Base-by-base conservation (phyloP, 768 basidiomycete species). In the Agrocybe chaxingu region DNA sequence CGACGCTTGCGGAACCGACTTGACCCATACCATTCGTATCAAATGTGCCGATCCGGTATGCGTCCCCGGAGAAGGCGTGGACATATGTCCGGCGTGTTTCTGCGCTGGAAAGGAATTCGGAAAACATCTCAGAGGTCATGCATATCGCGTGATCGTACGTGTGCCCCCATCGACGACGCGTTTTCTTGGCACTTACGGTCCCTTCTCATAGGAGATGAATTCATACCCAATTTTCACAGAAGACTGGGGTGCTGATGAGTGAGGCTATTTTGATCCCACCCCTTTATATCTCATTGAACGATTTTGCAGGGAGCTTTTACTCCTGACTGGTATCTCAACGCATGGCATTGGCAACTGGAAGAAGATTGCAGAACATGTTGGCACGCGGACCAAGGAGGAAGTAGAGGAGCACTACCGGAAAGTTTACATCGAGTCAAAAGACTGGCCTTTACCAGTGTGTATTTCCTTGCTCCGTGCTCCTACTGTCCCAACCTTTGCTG, bases 201-300 rank as follows among this genome's bases (percentile, higher is more conserved):
- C 47, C 7, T 45, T 36, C 35, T 37, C 45, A 8, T 64, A 95
- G 94, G 95, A 97, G 72, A 80, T 95, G 61, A 92, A 97, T 65
- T 93, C 96, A 7, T 92, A 95, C 68, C 97, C 96, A 2, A 97
- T 99, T 61, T 96, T 97, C 61, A 79, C 85, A 7, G 84, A 87
- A 49, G 92, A 96, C 65, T 98, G 96, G 97, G 96, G 94, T 35
- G 96, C 95, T 7, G 96, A 98, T 67, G 96, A 99, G 92, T 93
- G 59, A 68, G 85, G 73, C 2, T 18, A 16, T 36, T 12, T 33
- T 36, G 30, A 38, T 2, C 45, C 19, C 31, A 42, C 38, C 37
- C 31, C 29, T 2, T 34, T 16, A 32, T 39, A 37, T 45, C 42
- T 8, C 48, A 44, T 45, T 42, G 42, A 48, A 10, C 40, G 40